These are phyloP conservation scores for Astraeus odoratus DNA, from an alignment of 768 basidiomycete species.

Conservation along the genomic window DNA sequence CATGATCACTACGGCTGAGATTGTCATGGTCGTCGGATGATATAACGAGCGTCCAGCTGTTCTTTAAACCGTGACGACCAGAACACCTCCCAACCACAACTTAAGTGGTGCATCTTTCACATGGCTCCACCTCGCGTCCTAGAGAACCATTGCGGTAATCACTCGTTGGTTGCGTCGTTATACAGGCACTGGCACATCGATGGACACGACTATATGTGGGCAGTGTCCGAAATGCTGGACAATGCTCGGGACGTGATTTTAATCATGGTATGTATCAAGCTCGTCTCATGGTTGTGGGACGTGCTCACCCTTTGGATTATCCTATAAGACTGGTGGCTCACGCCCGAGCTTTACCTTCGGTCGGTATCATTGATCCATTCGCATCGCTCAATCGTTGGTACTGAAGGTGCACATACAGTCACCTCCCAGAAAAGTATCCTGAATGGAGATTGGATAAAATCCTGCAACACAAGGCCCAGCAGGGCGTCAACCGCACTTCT, in stretches of 20 bases:
- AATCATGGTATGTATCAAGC: constrained; percentile 69
- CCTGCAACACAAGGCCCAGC: constrained; percentile 79
- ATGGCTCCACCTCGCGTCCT: too few species aligned
- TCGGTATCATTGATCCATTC: constrained; percentile 1
- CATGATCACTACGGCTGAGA: too few species aligned
- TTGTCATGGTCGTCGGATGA: too few species aligned
- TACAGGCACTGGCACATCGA: constrained; percentile 94
- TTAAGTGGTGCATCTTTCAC: too few species aligned
- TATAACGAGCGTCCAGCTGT: too few species aligned
- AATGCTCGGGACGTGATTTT: constrained; percentile 78
- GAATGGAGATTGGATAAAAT: constrained; percentile 88
- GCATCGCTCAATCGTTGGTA: constrained; percentile 2
- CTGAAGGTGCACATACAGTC: constrained; percentile 21
- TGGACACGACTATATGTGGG: constrained; percentile 97
- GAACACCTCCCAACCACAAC: too few species aligned
- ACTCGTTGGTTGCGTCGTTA: too few species aligned
- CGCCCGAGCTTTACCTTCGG: constrained; percentile 90
- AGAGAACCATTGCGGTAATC: too few species aligned
- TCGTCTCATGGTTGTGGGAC: background rate
- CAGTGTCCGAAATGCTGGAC: constrained; percentile 84
- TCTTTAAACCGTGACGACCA: too few species aligned
- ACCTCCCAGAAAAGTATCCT: constrained; percentile 78
- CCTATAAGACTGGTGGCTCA: constrained; percentile 91
- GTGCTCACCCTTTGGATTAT: too few species aligned
- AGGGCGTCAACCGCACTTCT: constrained; percentile 96